Conservation (phyloP, 2,329 filamentous ascomycete genomes). For the Paramyrothecium sp. region DNA sequence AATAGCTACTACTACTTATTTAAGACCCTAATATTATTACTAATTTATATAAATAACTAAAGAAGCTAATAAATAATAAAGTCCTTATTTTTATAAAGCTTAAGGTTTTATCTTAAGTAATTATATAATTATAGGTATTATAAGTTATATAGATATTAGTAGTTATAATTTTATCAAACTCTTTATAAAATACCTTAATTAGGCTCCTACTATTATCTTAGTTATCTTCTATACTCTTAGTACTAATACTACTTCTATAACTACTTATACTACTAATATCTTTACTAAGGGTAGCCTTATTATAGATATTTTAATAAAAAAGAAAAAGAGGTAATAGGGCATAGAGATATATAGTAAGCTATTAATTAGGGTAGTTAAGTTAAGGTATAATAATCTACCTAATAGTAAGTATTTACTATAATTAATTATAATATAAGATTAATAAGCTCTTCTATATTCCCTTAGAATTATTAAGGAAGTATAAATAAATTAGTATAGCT, state of each 20-base stretch:
- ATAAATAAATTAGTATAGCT: not conserved
- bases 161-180: not conserved
- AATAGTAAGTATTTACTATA: not conserved
- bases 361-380: conserved; percentile 1
- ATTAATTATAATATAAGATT: not conserved
- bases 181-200: not conserved
- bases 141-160: conserved; percentile 1
- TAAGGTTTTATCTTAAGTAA: not conserved
- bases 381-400: not conserved
- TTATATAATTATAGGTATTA: not conserved
- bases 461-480: not conserved
- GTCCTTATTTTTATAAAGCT: not conserved
- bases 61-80: not conserved
- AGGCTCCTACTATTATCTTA: not conserved
- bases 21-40: not conserved
- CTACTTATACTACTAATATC: conserved; percentile 3
- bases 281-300: not conserved
- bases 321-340: conserved; percentile 1
- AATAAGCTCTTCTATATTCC: not conserved
- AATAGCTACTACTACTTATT: not conserved
- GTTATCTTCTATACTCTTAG: not conserved
- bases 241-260: not conserved
- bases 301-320: conserved; percentile 4
- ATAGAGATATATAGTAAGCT: conserved; percentile 1
- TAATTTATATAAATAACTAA: not conserved